These are phyloP conservation scores for Lasiodiplodia theobromae DNA, from an alignment of 2,329 filamentous ascomycete genomes.

Conservation along the genomic window DNA sequence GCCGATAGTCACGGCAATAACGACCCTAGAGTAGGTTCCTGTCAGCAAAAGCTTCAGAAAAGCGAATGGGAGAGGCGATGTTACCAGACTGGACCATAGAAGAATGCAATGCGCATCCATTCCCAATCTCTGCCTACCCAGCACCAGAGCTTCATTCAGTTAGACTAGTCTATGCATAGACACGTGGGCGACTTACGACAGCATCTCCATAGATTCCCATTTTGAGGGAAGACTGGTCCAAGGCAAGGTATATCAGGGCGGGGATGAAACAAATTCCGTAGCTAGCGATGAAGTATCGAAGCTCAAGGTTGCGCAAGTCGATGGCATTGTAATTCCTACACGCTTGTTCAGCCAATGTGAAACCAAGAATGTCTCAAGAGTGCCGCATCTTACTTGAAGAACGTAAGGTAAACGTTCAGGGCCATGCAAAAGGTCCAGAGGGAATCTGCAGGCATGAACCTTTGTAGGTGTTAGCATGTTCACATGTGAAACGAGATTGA, in stretches of 20 bases:
- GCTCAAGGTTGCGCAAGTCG: constrained; percentile 71
- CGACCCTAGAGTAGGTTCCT: constrained; percentile 45
- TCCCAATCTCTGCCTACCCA: constrained; percentile 75
- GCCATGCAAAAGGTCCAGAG: constrained; percentile 85
- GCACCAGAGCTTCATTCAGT: constrained; percentile 71
- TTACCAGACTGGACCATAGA: constrained; percentile 76
- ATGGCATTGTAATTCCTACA: constrained; percentile 67
- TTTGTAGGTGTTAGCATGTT: constrained; percentile 46
- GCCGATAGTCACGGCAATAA: constrained; percentile 66
- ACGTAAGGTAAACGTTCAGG: constrained; percentile 81
- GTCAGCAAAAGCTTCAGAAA: not conserved
- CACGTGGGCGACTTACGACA: constrained; percentile 52
- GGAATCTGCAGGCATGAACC: constrained; percentile 80
- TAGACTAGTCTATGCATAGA: not conserved
- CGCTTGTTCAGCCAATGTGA: not conserved
- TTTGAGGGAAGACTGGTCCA: constrained; percentile 56
- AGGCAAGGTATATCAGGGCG: constrained; percentile 71
- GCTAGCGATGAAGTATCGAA: constrained; percentile 71
- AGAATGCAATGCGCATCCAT: constrained; percentile 74
- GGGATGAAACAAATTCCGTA: constrained; percentile 78
- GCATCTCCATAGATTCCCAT: constrained; percentile 77
- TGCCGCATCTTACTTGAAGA: constrained; percentile 60
- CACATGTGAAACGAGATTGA: not conserved
- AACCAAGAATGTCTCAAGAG: not conserved
- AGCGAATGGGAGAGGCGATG: not conserved